Evolutionary conservation across 345 rosid species (phyloP), one percentile per base, ranked within the genome.

Genomic region (Firmiana major): DNA sequence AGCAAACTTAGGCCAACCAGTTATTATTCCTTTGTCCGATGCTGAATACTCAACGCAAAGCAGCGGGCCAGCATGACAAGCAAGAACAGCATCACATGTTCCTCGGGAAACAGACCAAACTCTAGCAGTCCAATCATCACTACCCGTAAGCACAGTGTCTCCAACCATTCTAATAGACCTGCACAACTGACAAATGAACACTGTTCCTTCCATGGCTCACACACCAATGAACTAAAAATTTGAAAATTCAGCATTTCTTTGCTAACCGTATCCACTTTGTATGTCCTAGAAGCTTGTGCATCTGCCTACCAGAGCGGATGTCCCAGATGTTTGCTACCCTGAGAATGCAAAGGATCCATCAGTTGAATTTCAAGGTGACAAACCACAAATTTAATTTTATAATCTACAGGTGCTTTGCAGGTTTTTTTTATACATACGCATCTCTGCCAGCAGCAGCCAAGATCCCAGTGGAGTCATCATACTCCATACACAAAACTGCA

Each of bases 121-220:
- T 87, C 99, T 89, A 66, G 99, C 99, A 1, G 99, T 97, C 99
- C 99, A 97, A 80, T 97, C 99, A 86, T 97, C 99, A 82, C 99
- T 91, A 65, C 98, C 99, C 49, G 98, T 97, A 75, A 97, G 81
- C 80, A 97, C 69, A 22, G 97, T 94, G 80, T 97, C 99, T 42
- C 91, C 97, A 38, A 90, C 97, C 99, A 97, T 97, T 88, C 98
- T 88, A 70, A 92, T 84, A 62, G 97, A 89, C 87, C 99, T 97
- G 93, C 87, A 89, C 63, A 60, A 84, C 63, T 42, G 66, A 79
- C 55, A 74, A 26, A 65, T 63, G 59, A 60, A 65, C 45, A 74
- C 22, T 55, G 48, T 76, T 26, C 31, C 65, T 76, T 54, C 65
- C 71, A n/a, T 77, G 59, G n/a, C 16, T 10, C 49, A 13, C 40